phyloP scores from a whole-genome alignment of 2,329 filamentous ascomycete genomes.

The Diaporthe capsici region DNA sequence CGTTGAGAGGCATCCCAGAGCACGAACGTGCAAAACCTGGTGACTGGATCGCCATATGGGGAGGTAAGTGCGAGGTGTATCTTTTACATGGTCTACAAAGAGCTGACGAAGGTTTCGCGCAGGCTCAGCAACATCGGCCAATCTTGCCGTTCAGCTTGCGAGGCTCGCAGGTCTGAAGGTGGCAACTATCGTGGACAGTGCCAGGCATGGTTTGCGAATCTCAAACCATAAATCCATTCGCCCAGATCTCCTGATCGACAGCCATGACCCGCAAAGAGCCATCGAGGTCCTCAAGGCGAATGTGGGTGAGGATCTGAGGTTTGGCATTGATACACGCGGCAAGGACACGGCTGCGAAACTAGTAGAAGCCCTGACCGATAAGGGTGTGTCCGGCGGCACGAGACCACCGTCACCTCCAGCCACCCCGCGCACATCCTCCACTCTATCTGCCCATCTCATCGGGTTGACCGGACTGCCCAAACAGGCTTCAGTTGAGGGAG shows the following conservation, averaged over 20 bases:
- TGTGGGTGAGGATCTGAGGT: slow-evolving; percentile 70
- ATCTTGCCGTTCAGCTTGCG: slow-evolving; percentile 77
- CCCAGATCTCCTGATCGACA: slow-evolving; percentile 78
- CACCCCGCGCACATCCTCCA: slow-evolving; percentile 52
- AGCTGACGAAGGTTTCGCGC: neutral
- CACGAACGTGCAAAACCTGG: slow-evolving; percentile 69
- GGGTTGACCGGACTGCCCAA: slow-evolving; percentile 79
- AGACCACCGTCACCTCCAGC: slow-evolving; percentile 54
- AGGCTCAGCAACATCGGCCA: slow-evolving; percentile 78
- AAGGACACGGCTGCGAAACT: slow-evolving; percentile 73
- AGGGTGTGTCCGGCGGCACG: slow-evolving; percentile 41
- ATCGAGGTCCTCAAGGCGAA: slow-evolving; percentile 74
- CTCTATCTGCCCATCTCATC: slow-evolving; percentile 69
- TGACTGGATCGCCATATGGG: slow-evolving; percentile 83
- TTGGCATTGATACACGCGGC: slow-evolving; percentile 78
- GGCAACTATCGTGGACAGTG: slow-evolving; percentile 76
- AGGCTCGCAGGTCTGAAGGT: slow-evolving; percentile 75
- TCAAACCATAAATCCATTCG: slow-evolving; percentile 58
- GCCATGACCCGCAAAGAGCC: slow-evolving; percentile 75
- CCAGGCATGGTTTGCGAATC: slow-evolving; percentile 74
- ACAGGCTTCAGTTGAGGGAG: slow-evolving; percentile 56
- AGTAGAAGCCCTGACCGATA: slow-evolving; percentile 63
- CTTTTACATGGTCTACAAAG: neutral
- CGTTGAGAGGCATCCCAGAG: slow-evolving; percentile 66
- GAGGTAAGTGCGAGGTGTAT: slow-evolving; percentile 60